Conservation (phyloP, 2,329 filamentous ascomycete species). For the Aspergillus felis region DNA sequence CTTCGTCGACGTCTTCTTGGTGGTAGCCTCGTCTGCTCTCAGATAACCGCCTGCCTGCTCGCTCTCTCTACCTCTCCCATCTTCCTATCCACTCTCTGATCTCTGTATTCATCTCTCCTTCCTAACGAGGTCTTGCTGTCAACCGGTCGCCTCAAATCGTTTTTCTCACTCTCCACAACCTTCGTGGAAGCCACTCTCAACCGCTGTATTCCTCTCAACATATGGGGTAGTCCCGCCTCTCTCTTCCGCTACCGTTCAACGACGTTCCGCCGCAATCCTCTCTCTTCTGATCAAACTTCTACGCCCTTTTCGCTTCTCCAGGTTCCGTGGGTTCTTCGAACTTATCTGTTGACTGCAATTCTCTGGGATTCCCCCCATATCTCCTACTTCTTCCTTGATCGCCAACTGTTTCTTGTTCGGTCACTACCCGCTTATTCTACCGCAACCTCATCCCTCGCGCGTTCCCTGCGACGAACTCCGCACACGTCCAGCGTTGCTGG, state of each 20-base stretch:
- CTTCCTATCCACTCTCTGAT: neutral
- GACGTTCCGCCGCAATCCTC: slow-evolving; percentile 3
- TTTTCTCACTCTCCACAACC: neutral
- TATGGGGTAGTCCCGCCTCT: slow-evolving; percentile 1
- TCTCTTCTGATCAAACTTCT: neutral
- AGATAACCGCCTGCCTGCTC: neutral
- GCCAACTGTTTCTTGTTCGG: slow-evolving; percentile 3
- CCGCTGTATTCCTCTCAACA: neutral
- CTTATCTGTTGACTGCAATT: neutral
- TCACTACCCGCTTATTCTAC: neutral
- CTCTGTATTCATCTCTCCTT: neutral
- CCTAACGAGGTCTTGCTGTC: neutral
- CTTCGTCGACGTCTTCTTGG: neutral
- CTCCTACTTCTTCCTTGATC: neutral
- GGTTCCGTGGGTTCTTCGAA: neutral
- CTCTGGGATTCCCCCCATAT: neutral
- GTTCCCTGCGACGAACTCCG: neutral
- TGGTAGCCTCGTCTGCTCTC: neutral
- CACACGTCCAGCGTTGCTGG: slow-evolving; percentile 15
- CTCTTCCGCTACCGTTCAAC: slow-evolving; percentile 1
- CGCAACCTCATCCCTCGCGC: neutral
- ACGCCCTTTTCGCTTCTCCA: neutral
- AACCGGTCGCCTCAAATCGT: neutral
- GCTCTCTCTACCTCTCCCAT: neutral
- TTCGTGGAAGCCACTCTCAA: neutral